Evolutionary conservation across 495 filamentous ascomycete species (phyloP).

Genomic region (Neurospora discreta): DNA sequence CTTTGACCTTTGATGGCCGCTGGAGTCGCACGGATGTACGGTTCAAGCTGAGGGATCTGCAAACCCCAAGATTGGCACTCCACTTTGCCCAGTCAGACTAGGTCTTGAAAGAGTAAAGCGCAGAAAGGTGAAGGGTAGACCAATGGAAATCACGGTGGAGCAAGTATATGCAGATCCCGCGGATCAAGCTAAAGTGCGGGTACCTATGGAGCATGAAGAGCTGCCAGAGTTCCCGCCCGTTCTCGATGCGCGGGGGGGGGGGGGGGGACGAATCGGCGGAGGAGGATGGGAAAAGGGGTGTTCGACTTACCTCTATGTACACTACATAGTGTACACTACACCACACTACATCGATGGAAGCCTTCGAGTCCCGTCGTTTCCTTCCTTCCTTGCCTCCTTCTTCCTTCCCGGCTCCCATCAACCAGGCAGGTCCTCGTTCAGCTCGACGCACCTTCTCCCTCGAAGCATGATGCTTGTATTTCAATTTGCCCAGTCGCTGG

Average conservation of each 20-base stretch:
- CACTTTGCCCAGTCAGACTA: background rate
- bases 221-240: background rate
- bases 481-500: too few species aligned
- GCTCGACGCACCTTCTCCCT: background rate
- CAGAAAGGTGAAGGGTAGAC: background rate
- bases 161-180: background rate
- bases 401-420: background rate
- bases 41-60: background rate
- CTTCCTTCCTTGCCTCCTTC: too few species aligned
- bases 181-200: background rate
- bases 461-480: background rate
- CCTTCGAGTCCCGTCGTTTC: too few species aligned
- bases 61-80: background rate
- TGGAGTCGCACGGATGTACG: background rate
- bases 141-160: background rate
- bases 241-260: background rate
- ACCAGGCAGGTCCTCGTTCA: background rate
- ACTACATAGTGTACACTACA: too few species aligned
- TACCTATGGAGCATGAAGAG: background rate
- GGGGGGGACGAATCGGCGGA: background rate
- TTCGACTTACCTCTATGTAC: too few species aligned
- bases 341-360: too few species aligned
- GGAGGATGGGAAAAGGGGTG: background rate
- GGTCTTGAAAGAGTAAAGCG: background rate
- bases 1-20: background rate